These are phyloP conservation scores for Russula ochroleuca DNA, from an alignment of 768 basidiomycete genomes.

Conservation along the genomic window DNA sequence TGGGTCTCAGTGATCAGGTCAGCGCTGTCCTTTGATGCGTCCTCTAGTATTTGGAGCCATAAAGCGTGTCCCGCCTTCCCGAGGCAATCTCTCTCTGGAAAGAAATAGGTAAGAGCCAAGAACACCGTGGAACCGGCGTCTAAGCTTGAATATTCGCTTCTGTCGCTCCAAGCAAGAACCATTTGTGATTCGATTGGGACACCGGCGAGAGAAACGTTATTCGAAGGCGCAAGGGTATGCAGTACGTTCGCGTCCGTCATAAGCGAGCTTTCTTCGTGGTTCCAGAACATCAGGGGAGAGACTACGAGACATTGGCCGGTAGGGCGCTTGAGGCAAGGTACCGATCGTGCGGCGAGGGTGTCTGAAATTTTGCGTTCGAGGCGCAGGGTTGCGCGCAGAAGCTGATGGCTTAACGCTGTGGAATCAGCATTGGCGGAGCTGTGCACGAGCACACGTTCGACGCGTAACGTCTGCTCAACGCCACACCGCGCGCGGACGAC, in stretches of 20 bases:
- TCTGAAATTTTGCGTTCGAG: constrained; percentile 57
- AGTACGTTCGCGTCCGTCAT: constrained; percentile 52
- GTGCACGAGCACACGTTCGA: constrained; percentile 73
- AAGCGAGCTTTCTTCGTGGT: constrained; percentile 53
- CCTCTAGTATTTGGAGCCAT: constrained; percentile 57
- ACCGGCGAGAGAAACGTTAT: constrained; percentile 57
- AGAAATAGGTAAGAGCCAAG: constrained; percentile 79
- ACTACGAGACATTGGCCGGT: constrained; percentile 61
- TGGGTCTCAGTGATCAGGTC: constrained; percentile 41
- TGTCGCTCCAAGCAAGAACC: constrained; percentile 69
- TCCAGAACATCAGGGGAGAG: constrained; percentile 75
- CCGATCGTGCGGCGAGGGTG: constrained; percentile 38
- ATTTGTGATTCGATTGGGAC: constrained; percentile 66
- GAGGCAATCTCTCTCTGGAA: constrained; percentile 69
- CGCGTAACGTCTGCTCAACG: constrained; percentile 61
- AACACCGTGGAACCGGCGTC: constrained; percentile 62
- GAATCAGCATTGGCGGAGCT: constrained; percentile 46
- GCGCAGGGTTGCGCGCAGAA: constrained; percentile 58
- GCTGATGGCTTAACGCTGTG: constrained; percentile 55
- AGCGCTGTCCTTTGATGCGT: constrained; percentile 37
- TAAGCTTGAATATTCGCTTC: constrained; percentile 44
- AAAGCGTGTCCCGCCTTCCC: constrained; percentile 54
- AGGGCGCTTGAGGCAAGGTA: constrained; percentile 52
- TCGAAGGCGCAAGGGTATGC: constrained; percentile 49
- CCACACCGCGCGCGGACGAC: constrained; percentile 68